Evolutionary conservation across 768 basidiomycete species (phyloP).

Genomic region (Phaeolepiota aurea): DNA sequence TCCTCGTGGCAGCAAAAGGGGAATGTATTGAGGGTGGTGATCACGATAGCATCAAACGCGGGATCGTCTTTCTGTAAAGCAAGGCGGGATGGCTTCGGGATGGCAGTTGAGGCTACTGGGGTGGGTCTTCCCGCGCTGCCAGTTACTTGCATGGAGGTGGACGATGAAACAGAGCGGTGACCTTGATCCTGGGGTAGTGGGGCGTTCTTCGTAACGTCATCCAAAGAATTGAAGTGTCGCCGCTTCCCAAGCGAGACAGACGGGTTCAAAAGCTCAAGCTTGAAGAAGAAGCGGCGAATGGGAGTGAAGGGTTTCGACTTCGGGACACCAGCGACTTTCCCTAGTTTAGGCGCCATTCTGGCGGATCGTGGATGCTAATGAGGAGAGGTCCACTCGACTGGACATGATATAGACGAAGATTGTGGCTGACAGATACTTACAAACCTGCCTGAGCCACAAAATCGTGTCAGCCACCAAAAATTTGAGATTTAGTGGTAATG

Average conservation of each 20-base stretch:
- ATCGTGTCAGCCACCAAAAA: no score
- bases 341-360: no score
- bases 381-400: no score
- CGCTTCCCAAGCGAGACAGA: conserved; percentile 17
- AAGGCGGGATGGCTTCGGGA: conserved; percentile 24
- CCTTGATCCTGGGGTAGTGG: background rate
- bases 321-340: background rate
- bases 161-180: background rate
- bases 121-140: conserved; percentile 1
- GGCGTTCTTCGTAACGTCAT: background rate
- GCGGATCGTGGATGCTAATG: no score
- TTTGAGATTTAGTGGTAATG: no score
- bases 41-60: conserved; percentile 42
- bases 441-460: no score
- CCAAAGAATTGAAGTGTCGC: conserved; percentile 4
- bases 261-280: conserved; percentile 24
- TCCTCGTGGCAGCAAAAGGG: conserved; percentile 76
- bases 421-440: no score
- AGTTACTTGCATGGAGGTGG: background rate
- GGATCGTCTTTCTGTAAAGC: conserved; percentile 58
- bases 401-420: no score
- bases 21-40: conserved; percentile 47
- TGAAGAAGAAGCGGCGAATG: conserved; percentile 33
- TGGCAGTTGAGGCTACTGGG: background rate
- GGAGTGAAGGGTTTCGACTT: conserved; percentile 17